Conservation (phyloP, 2,329 filamentous ascomycete species). For the Catunica adiposa region DNA sequence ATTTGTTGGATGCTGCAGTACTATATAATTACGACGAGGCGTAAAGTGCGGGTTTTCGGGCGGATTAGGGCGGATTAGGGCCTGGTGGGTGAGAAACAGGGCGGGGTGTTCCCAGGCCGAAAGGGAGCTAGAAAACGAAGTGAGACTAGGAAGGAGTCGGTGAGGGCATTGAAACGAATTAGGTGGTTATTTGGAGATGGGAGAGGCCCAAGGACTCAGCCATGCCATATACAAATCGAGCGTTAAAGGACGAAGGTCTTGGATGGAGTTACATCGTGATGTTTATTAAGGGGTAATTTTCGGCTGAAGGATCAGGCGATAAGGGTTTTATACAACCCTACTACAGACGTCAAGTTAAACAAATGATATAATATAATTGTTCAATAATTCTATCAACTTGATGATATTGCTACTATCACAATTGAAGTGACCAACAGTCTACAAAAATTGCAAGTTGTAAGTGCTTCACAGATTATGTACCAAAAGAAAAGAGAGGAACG, state of each 20-base stretch:
- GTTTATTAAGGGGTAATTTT: not conserved
- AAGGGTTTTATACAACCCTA: not conserved
- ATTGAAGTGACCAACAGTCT: no score
- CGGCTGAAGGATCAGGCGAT: not conserved
- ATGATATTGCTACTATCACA: no score
- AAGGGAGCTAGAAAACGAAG: not conserved
- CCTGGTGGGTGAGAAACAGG: not conserved
- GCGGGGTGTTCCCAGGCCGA: not conserved
- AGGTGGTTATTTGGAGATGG: not conserved
- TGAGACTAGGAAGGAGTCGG: not conserved
- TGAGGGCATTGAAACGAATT: not conserved
- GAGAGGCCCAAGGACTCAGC: not conserved
- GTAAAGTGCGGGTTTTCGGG: not conserved
- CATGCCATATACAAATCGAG: not conserved
- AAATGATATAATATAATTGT: not conserved
- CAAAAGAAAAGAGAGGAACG: no score
- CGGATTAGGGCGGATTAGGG: not conserved
- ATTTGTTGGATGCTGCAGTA: no score
- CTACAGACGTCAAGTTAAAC: not conserved
- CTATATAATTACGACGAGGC: no score
- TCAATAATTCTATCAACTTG: not conserved
- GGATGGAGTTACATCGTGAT: not conserved
- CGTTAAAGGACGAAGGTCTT: not conserved
- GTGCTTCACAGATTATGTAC: no score
- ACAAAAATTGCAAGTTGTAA: no score